A percentile compares a stretch with the other conserved stretches of the same genome.
These are phyloP conservation scores for Acorus gramineus DNA, from an alignment of 106 monocot genomes.

Conservation along the genomic window DNA sequence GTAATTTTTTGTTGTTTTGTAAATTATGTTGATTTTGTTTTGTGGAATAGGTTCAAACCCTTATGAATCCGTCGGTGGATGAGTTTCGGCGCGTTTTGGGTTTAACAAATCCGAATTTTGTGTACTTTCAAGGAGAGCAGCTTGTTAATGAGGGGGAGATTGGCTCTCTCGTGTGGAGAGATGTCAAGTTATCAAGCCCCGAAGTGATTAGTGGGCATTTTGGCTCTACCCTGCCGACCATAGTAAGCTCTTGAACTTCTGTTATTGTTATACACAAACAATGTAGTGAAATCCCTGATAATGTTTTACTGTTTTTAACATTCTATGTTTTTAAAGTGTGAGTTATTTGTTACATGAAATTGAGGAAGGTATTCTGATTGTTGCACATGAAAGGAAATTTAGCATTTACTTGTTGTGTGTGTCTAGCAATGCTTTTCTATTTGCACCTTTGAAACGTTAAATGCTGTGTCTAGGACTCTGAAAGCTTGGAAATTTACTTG, in stretches of 20 bases:
- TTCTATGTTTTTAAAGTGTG: neutral
- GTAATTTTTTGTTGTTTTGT: neutral
- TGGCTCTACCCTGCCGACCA: slow-evolving; percentile 56
- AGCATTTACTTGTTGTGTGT: too few species aligned
- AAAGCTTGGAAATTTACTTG: too few species aligned
- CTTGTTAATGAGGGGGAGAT: slow-evolving; percentile 60
- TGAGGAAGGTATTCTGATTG: too few species aligned
- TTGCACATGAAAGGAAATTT: too few species aligned
- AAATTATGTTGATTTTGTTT: neutral
- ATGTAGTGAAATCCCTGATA: too few species aligned
- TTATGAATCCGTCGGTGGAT: slow-evolving; percentile 69
- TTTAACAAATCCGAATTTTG: slow-evolving; percentile 40
- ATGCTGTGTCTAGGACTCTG: too few species aligned
- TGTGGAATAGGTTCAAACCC: slow-evolving; percentile 65
- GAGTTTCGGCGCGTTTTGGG: slow-evolving; percentile 49
- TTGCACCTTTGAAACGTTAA: too few species aligned
- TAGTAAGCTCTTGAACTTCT: slow-evolving; percentile 35
- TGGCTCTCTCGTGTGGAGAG: slow-evolving; percentile 64
- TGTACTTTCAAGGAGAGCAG: slow-evolving; percentile 77
- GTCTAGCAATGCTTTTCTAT: too few species aligned
- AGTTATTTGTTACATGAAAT: too few species aligned
- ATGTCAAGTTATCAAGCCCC: slow-evolving; percentile 48
- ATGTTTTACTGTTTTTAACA: too few species aligned
- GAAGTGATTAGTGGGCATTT: slow-evolving; percentile 47
- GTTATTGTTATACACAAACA: neutral